Evolutionary conservation across 1,139 yeast genomes (phyloP), one percentile per base, ranked within the genome.

Genomic region (Zhuliangozyma parablackwelliae): DNA sequence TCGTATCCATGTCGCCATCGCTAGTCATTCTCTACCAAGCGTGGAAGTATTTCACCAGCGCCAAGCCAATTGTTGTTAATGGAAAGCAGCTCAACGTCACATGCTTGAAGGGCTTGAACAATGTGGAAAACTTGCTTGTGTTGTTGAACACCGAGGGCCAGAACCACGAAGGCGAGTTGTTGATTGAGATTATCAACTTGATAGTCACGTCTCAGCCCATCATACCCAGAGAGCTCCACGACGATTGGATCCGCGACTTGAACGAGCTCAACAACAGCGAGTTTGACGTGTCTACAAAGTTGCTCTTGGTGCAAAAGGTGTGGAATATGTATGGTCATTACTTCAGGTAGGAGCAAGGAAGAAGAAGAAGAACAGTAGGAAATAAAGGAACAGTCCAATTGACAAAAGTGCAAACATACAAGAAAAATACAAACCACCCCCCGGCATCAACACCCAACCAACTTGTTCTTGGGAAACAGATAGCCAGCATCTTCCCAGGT

Each of bases 1-100:
- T 87, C 29, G 86, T 92, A 21, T 95, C 97, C 1, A 81, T 94
- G 6, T 76, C 92, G 32, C 98, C 98, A 0, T 80, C 90, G 24
- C 53, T 80, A 7, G 54, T 85, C 29, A 72, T 84, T n/a, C 50
- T 78, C 3, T 72, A 78, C 56, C 72, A 69, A 48, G 39, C 67
- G 6, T 46, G 47, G 35, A 47, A 45, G 26, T 56, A 57, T 30
- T 42, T 59, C 28, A 46, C 59, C 28, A 45, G 51, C 39, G 50
- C 63, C 27, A 69, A 71, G 24, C 70, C 74, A 37, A 53, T 72
- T 37, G 48, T 61, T 36, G 51, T 69, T 39, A 60, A 69, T 43
- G 68, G 75, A 12, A 62, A 61, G 43, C 61, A 61, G 40, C 55
- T 65, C 32, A 72, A 68, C 40, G 48, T 66, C 3, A 56, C 69